Conservation (phyloP, 1,284 basidiomycete genomes). For the Trichosporon inkin region DNA sequence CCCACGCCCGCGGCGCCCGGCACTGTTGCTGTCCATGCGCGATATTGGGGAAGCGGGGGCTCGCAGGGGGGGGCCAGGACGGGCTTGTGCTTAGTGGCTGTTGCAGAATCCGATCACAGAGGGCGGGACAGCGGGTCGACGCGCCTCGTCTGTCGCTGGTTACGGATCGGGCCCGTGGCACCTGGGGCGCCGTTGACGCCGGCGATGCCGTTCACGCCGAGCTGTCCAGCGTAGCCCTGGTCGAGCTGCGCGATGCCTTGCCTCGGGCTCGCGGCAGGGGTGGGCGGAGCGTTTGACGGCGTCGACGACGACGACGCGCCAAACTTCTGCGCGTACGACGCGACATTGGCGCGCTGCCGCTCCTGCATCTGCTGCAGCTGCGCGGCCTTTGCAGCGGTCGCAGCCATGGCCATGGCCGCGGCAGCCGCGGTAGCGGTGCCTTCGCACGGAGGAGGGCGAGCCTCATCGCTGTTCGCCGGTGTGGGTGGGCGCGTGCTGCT, state of each 20-base stretch:
- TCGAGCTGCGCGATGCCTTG: constrained; percentile 5
- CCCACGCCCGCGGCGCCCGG: neutral
- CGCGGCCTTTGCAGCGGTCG: neutral
- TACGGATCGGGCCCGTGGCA: neutral
- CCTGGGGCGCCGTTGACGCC: neutral
- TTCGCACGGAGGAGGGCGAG: neutral
- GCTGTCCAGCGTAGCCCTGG: constrained; percentile 1
- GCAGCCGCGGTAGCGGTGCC: neutral
- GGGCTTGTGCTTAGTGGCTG: no score
- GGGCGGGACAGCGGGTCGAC: neutral
- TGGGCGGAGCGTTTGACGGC: neutral
- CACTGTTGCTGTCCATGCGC: neutral
- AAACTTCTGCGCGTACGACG: neutral
- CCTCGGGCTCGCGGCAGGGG: neutral
- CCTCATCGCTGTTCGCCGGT: constrained; percentile 3
- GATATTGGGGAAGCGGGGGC: neutral
- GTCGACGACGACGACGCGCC: neutral
- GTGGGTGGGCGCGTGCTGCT: neutral
- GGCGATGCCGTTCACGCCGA: neutral
- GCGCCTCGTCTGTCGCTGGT: neutral
- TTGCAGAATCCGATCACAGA: neutral
- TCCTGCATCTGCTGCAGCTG: neutral
- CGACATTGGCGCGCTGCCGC: neutral
- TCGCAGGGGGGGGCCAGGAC: no score
- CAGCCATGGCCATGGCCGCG: constrained; percentile 3